phyloP scores from a whole-genome alignment of 1,139 yeast genomes.

The Hansenula lynferdii region DNA sequence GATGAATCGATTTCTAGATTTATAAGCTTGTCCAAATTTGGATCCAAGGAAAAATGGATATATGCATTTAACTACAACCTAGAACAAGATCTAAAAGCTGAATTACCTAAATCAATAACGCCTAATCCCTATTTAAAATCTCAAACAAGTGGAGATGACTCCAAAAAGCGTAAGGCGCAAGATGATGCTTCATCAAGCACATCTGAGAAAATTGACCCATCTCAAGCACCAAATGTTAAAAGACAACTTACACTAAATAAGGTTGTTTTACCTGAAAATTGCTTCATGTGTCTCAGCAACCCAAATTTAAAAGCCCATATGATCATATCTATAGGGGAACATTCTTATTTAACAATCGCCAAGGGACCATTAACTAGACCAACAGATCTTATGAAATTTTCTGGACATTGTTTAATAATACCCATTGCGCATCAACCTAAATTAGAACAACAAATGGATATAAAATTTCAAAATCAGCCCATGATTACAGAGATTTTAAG shows the following conservation, averaged over 20 bases:
- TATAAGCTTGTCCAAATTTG: slow-evolving; percentile 58
- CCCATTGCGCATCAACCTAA: slow-evolving; percentile 73
- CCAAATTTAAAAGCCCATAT: slow-evolving; percentile 77
- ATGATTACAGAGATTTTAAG: slow-evolving; percentile 35
- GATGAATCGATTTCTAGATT: slow-evolving; percentile 44
- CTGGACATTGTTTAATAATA: slow-evolving; percentile 83
- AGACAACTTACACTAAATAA: slow-evolving; percentile 18
- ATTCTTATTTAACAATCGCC: slow-evolving; percentile 70
- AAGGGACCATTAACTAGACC: slow-evolving; percentile 78
- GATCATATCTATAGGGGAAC: slow-evolving; percentile 69
- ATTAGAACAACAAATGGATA: slow-evolving; percentile 14
- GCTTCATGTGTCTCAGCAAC: slow-evolving; percentile 84
- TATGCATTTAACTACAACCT: slow-evolving; percentile 55
- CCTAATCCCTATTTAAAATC: slow-evolving; percentile 33
- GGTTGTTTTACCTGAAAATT: slow-evolving; percentile 46
- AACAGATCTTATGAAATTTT: slow-evolving; percentile 39
- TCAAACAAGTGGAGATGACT: neutral
- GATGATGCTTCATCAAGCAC: slow-evolving; percentile 3
- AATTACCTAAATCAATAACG: slow-evolving; percentile 20
- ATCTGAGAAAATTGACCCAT: slow-evolving; percentile 4
- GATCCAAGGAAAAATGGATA: slow-evolving; percentile 58
- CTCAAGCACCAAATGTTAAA: neutral
- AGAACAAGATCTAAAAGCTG: slow-evolving; percentile 11
- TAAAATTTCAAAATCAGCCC: slow-evolving; percentile 23
- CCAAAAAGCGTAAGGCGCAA: slow-evolving; percentile 9